Percentiles rank a stretch among this genome's conserved stretches.
Evolutionary conservation across 768 basidiomycete species (phyloP).

Genomic region (Podaxis sp.): DNA sequence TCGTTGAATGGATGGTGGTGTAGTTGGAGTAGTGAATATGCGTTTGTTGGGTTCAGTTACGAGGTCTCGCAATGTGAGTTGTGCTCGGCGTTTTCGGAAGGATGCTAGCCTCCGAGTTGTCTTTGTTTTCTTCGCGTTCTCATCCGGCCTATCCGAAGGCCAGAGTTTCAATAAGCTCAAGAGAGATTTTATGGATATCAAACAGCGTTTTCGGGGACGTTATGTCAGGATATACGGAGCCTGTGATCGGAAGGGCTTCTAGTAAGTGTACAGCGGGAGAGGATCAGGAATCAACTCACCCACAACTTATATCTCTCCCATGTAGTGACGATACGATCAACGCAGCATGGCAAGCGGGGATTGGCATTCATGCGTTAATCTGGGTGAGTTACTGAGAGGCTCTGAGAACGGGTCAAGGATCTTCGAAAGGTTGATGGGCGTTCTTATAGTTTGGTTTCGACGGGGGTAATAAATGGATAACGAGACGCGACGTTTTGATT

Average conservation of each 20-base stretch:
- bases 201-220: constrained; percentile 52
- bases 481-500: constrained; percentile 49
- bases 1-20: constrained; percentile 63
- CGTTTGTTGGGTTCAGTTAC: constrained; percentile 75
- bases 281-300: background rate
- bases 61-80: constrained; percentile 60
- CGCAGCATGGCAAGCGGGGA: constrained; percentile 62
- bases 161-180: constrained; percentile 48
- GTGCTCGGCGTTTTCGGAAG: background rate
- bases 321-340: constrained; percentile 52
- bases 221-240: constrained; percentile 59
- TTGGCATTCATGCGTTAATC: constrained; percentile 71
- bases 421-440: background rate
- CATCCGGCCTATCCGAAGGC: constrained; percentile 31
- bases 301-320: background rate
- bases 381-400: constrained; percentile 44
- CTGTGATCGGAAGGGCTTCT: constrained; percentile 43
- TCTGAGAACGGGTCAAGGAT: background rate
- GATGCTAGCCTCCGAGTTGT: too few relatives aligned
- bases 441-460: constrained; percentile 43
- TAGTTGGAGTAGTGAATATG: constrained; percentile 56
- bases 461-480: constrained; percentile 44
- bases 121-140: too few relatives aligned
- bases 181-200: constrained; percentile 57
- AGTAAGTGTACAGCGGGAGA: constrained; percentile 26